A percentile compares a stretch with the other conserved stretches of the same genome.
phyloP scores from a whole-genome alignment of 73 alveolate genomes.

The Paramecium biaurelia region DNA sequence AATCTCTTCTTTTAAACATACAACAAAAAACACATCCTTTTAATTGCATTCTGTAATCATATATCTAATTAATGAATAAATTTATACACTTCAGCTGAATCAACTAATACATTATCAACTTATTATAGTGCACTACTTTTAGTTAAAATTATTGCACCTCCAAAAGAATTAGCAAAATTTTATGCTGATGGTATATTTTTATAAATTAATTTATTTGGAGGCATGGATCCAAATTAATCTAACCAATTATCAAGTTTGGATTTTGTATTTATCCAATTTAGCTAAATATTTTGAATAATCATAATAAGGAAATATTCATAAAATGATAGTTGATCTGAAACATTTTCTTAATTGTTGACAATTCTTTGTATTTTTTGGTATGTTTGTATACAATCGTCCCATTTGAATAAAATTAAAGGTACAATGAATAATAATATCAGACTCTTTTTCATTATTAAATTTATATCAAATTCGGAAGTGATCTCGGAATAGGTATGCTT shows the following conservation, averaged over 20 bases:
- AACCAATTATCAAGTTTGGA: neutral
- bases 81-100: neutral
- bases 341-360: neutral
- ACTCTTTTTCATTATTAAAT: slow-evolving; percentile 2
- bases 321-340: neutral
- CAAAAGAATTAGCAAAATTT: slow-evolving; percentile 12
- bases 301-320: neutral
- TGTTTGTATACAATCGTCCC: neutral
- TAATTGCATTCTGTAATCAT: slow-evolving; percentile 15
- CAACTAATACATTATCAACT: neutral
- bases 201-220: neutral
- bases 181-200: neutral
- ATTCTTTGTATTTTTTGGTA: neutral
- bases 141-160: neutral
- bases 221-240: neutral
- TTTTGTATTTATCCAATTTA: neutral
- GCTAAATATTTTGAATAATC: neutral
- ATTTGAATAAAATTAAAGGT: neutral
- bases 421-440: neutral
- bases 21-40: neutral
- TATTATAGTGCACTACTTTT: neutral
- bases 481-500: neutral
- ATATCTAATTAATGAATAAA: neutral
- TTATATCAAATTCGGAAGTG: slow-evolving; percentile 26
- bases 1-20: slow-evolving; percentile 26